Evolutionary conservation across 495 filamentous ascomycete genomes (phyloP), one percentile per base, ranked within the genome.

Genomic region (Xylaria cubensis): DNA sequence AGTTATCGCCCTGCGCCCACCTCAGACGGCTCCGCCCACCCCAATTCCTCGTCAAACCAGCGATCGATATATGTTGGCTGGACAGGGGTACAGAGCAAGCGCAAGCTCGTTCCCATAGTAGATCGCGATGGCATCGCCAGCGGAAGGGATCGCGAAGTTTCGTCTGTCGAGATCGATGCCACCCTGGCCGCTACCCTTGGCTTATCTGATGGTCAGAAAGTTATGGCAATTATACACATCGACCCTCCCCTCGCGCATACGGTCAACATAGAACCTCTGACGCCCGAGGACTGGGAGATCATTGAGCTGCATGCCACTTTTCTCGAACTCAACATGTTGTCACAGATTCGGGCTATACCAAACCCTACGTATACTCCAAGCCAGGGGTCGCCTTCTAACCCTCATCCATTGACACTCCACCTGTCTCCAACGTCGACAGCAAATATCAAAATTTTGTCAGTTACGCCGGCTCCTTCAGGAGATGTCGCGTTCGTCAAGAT

Each of bases 241-340:
- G 94, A 98, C 79, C 95, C 95, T 55, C 94, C 94, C 0, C 82
- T 95, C 67, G 93, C 93, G 46, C 92, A 97, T 79, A 97, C 94
- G 2, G 90, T 99, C 77, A 93, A 97, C 75, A 98, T 99, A 74
- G 96, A 99, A 79, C 96, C 96, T 64, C 83, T 98, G 73, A 98
- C 96, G 1, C 90, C 95, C 3, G 92, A 94, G 71, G 96, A 99
- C 78, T 99, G 96, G 96, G 96, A 98, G 89, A 94, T 98, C 75
- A 99, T 99, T 73, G 96, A 99, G 77, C 86, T 98, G 1, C 96
- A 98, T 81, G 96, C 96, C 5, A 94, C 90, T 32, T 99, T 98
- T 78, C 83, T 99, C 26, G 96, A 99, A 79, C 87, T 97, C 71
- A 97, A 99, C 79, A 89, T 99, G 64, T 85, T 97, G 17, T 93